phyloP scores from a whole-genome alignment of 2,329 filamentous ascomycete species.

The Calonectria fujianensis region DNA sequence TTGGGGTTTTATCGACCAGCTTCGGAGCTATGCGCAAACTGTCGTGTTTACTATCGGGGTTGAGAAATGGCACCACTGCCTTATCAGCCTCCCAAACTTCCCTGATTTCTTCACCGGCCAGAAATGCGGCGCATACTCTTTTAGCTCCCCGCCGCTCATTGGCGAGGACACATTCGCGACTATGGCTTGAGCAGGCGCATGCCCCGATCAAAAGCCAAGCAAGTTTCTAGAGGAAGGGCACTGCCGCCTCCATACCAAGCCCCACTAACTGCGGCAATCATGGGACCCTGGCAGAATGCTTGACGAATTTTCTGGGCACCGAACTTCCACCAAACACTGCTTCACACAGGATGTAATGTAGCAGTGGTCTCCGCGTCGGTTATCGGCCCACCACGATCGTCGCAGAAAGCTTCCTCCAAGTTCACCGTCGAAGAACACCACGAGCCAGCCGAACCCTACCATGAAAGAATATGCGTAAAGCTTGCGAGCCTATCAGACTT shows the following conservation, averaged over 20 bases:
- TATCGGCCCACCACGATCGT: constrained; percentile 2
- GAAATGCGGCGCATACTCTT: not conserved
- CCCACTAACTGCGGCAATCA: not conserved
- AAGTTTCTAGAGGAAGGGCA: not conserved
- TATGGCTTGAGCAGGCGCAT: constrained; percentile 1
- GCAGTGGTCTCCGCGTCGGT: not conserved
- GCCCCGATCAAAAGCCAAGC: not conserved
- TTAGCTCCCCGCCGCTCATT: not conserved
- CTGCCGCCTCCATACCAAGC: not conserved
- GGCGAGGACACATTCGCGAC: constrained; percentile 9
- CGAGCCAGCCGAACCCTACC: not conserved
- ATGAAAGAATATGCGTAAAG: not conserved
- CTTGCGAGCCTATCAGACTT: constrained; percentile 14
- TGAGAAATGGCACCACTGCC: not conserved
- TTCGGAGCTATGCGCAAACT: no score
- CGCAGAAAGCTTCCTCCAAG: constrained; percentile 3
- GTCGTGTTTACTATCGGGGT: not conserved
- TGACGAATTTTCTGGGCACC: constrained; percentile 1
- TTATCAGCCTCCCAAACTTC: not conserved
- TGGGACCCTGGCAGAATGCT: constrained; percentile 1
- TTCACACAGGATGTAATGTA: not conserved
- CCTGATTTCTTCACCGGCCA: no score
- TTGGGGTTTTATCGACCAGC: not conserved
- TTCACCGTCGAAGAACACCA: not conserved
- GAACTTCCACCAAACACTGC: not conserved